phyloP scores from a whole-genome alignment of 306 rosid species.

The Cucurbita argyrosperma region DNA sequence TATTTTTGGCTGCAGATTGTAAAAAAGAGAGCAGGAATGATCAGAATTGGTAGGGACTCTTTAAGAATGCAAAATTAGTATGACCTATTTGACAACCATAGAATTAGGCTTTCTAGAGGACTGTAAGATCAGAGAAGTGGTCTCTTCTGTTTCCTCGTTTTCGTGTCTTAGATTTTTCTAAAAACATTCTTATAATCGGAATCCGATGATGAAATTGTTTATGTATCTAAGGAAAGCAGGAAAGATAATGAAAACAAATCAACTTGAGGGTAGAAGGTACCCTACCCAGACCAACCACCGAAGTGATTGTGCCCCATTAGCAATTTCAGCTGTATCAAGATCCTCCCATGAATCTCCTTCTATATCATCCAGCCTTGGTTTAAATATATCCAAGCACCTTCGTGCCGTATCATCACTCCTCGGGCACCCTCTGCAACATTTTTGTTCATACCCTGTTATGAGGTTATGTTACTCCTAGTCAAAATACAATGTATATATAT shows the following conservation, averaged over 20 bases:
- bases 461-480: conserved; percentile 35
- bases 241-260: neutral
- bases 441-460: conserved; percentile 55
- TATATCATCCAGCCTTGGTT: conserved; percentile 53
- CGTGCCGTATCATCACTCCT: conserved; percentile 62
- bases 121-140: neutral
- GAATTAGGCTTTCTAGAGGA: neutral
- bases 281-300: conserved; percentile 98
- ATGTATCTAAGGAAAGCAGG: neutral
- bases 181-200: neutral
- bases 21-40: neutral
- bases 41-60: neutral
- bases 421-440: conserved; percentile 83
- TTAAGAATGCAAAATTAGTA: neutral
- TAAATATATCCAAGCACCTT: conserved; percentile 64
- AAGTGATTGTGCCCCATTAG: conserved; percentile 52
- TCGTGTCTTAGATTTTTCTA: neutral
- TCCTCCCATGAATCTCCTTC: conserved; percentile 96
- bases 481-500: conserved; percentile 8
- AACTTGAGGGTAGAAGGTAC: conserved; percentile 19
- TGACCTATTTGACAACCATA: too few species aligned
- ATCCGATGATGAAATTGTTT: neutral
- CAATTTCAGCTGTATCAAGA: conserved; percentile 50
- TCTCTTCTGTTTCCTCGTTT: neutral
- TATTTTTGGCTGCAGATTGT: conserved; percentile 52